phyloP scores from a whole-genome alignment of 371 early-diverging fungal species.

The Mucor sp. region DNA sequence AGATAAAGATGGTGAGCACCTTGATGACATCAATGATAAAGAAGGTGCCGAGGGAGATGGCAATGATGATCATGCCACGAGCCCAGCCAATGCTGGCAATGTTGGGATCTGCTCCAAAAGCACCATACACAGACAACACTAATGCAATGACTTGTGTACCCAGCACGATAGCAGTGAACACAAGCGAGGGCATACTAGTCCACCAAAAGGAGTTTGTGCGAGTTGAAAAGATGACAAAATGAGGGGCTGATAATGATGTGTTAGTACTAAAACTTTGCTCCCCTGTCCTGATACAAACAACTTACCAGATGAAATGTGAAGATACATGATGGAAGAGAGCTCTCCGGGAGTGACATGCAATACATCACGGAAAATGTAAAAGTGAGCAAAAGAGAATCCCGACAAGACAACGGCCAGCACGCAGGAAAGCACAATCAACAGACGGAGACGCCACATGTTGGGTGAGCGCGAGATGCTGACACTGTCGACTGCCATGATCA shows the following conservation, averaged over 20 bases:
- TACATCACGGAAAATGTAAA: conserved; percentile 71
- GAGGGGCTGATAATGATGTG: conserved; percentile 74
- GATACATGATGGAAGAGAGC: conserved; percentile 84
- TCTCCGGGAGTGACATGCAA: conserved; percentile 45
- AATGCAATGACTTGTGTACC: conserved; percentile 93
- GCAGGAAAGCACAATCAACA: conserved; percentile 79
- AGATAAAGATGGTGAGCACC: conserved; percentile 71
- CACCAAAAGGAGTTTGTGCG: conserved; percentile 87
- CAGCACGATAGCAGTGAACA: conserved; percentile 79
- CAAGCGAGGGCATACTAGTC: conserved; percentile 79
- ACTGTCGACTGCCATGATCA: conserved; percentile 92
- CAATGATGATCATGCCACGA: conserved; percentile 63
- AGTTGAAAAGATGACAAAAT: conserved; percentile 96
- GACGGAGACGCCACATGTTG: conserved; percentile 89
- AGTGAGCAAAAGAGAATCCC: conserved; percentile 80
- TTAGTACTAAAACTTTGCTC: background rate
- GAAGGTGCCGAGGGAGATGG: conserved; percentile 69
- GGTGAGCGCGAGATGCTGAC: conserved; percentile 80
- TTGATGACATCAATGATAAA: conserved; percentile 87
- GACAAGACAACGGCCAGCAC: conserved; percentile 75
- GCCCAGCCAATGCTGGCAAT: conserved; percentile 56
- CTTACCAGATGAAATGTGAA: conserved; percentile 84
- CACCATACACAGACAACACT: conserved; percentile 82
- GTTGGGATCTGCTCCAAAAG: conserved; percentile 24
- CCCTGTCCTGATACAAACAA: conserved; percentile 4